A percentile compares a stretch with the other conserved stretches of the same genome.
Evolutionary conservation across 257 asterid species (phyloP).

Genomic region (Nicotiana sylvestris): DNA sequence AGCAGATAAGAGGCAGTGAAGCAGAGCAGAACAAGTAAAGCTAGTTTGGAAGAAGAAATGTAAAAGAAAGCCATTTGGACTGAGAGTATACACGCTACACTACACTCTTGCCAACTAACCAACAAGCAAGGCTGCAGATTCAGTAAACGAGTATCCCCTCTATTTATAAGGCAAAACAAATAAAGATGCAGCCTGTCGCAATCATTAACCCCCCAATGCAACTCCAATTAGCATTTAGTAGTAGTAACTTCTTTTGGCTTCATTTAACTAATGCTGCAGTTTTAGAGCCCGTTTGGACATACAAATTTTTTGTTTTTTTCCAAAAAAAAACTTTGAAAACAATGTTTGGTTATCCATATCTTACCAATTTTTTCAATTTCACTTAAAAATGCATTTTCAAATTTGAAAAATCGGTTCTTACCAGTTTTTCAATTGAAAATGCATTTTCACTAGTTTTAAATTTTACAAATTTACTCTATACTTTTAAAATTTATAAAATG

Average conservation of each 20-base stretch:
- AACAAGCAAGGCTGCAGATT: conserved; percentile 15
- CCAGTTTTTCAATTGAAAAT: too few relatives aligned
- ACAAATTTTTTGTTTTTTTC: too few relatives aligned
- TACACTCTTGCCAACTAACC: conserved; percentile 9
- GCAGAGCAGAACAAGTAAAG: conserved; percentile 20
- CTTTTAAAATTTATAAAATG: too few relatives aligned
- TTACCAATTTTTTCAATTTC: too few relatives aligned
- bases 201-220: neutral
- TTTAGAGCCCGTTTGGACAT: too few relatives aligned
- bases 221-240: neutral
- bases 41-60: neutral
- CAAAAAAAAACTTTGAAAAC: too few relatives aligned
- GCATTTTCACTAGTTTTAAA: too few relatives aligned
- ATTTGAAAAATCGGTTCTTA: too few relatives aligned
- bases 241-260: neutral
- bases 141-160: neutral
- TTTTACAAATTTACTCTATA: too few relatives aligned
- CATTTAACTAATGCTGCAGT: too few relatives aligned
- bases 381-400: too few relatives aligned
- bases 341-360: too few relatives aligned
- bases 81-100: neutral
- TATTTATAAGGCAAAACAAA: conserved; percentile 43
- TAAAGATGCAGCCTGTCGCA: neutral
- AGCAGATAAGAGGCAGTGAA: conserved; percentile 10
- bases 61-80: conserved; percentile 36